Conservation (phyloP, 2,329 filamentous ascomycete genomes). For the Penicillium sp. region DNA sequence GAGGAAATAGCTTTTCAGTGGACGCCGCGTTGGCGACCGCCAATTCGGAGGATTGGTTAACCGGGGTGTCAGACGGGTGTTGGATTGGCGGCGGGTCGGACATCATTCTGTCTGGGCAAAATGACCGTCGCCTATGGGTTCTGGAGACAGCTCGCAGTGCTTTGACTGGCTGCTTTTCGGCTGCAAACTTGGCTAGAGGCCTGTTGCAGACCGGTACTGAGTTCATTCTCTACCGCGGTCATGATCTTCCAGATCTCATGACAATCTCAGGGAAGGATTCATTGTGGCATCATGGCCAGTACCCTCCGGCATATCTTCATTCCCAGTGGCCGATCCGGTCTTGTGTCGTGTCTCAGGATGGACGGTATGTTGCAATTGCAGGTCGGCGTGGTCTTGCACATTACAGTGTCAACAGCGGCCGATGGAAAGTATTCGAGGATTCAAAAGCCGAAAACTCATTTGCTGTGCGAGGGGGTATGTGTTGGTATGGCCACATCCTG, state of each 20-base stretch:
- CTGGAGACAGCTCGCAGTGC: constrained; percentile 90
- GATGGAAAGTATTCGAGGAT: constrained; percentile 91
- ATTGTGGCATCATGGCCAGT: constrained; percentile 86
- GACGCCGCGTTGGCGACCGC: constrained; percentile 55
- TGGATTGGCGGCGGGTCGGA: constrained; percentile 88
- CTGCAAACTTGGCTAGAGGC: constrained; percentile 81
- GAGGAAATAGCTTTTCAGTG: constrained; percentile 70
- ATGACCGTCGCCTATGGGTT: constrained; percentile 71
- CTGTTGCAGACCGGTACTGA: constrained; percentile 80
- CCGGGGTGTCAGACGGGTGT: constrained; percentile 63
- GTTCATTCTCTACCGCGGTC: constrained; percentile 85
- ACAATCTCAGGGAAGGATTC: constrained; percentile 86
- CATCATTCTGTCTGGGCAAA: constrained; percentile 62
- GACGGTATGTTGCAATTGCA: constrained; percentile 91
- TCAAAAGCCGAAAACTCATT: constrained; percentile 78
- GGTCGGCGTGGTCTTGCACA: constrained; percentile 84
- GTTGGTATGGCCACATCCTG: constrained; percentile 93
- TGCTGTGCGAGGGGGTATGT: constrained; percentile 89
- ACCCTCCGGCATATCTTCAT: constrained; percentile 73
- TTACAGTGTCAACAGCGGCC: constrained; percentile 85
- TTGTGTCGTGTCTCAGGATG: constrained; percentile 80
- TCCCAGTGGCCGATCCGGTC: constrained; percentile 89
- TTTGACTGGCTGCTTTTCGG: constrained; percentile 82
- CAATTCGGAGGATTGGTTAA: constrained; percentile 77
- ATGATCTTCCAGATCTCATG: constrained; percentile 80